Percentiles rank a stretch among this genome's conserved stretches.
Conservation (phyloP, 2,329 filamentous ascomycete species). For the Hortaea werneckii region DNA sequence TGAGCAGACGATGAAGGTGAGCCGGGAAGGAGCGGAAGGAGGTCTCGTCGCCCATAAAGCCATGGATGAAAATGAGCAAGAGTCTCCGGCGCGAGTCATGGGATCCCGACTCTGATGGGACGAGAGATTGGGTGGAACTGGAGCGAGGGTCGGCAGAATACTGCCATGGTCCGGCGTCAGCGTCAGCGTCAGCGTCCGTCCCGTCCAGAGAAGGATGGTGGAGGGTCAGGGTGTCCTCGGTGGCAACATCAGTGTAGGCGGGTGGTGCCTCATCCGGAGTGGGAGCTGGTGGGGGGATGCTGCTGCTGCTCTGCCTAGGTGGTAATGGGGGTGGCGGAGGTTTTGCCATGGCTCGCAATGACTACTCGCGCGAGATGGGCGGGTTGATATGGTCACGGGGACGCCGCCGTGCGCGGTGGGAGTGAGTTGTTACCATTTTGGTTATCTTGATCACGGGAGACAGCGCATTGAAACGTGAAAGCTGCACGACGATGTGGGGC, state of each 20-base stretch:
- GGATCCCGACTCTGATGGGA: slow-evolving; percentile 25
- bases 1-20: slow-evolving; percentile 69
- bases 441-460: no score
- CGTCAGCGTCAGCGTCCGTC: background rate
- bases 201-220: background rate
- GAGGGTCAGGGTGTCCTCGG: background rate
- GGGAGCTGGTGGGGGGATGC: background rate
- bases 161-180: background rate
- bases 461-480: no score
- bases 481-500: no score
- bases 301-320: slow-evolving; percentile 2
- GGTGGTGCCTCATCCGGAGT: slow-evolving; percentile 3
- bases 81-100: slow-evolving; percentile 43
- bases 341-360: slow-evolving; percentile 6
- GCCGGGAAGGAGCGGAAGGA: slow-evolving; percentile 83
- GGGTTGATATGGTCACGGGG: no score
- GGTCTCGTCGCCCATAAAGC: slow-evolving; percentile 79
- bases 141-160: slow-evolving; percentile 31
- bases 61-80: slow-evolving; percentile 76
- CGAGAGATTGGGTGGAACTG: slow-evolving; percentile 37
- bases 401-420: no score
- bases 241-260: slow-evolving; percentile 2
- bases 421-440: no score
- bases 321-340: slow-evolving; percentile 2
- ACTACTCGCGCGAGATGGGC: no score